These are phyloP conservation scores for Candida maltosa DNA, from an alignment of 805 yeast species.

Conservation along the genomic window DNA sequence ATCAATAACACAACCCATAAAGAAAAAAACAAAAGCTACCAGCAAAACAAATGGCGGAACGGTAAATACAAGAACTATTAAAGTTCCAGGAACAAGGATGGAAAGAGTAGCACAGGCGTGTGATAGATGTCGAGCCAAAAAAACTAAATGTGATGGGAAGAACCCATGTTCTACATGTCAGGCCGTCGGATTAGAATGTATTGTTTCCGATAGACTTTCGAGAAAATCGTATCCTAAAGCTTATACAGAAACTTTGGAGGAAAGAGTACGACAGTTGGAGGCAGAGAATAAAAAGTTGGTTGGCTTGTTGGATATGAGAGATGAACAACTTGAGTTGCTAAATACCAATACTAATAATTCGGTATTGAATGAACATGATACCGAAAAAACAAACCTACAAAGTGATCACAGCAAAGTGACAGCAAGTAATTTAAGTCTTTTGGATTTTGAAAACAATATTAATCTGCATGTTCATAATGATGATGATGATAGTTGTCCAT, in stretches of 20 bases:
- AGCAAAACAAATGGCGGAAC: background rate
- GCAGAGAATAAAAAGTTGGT: constrained; percentile 70
- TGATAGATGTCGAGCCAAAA: constrained; percentile 81
- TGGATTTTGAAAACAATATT: constrained; percentile 12
- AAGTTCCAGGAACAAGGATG: constrained; percentile 62
- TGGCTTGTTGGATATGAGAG: constrained; percentile 61
- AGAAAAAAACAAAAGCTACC: constrained; percentile 1
- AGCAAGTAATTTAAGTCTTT: constrained; percentile 11
- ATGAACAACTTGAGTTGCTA: constrained; percentile 52
- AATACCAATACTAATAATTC: constrained; percentile 9
- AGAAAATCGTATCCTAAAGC: constrained; percentile 89
- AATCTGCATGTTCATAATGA: constrained; percentile 23
- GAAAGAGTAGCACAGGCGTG: constrained; percentile 88
- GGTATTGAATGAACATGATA: constrained; percentile 4
- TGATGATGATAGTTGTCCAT: constrained; percentile 44
- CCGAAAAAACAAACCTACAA: background rate
- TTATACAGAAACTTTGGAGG: constrained; percentile 86
- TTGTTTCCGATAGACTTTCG: constrained; percentile 80
- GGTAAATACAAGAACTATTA: constrained; percentile 38
- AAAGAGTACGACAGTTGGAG: constrained; percentile 81
- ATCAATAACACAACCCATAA: background rate
- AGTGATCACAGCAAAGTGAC: constrained; percentile 8
- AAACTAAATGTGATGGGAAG: constrained; percentile 75
- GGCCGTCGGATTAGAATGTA: constrained; percentile 82
- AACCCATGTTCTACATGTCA: constrained; percentile 80